A percentile compares a stretch with the other conserved stretches of the same genome.
Conservation (phyloP, 2,329 filamentous ascomycete species). For the Colletotrichum sp. region DNA sequence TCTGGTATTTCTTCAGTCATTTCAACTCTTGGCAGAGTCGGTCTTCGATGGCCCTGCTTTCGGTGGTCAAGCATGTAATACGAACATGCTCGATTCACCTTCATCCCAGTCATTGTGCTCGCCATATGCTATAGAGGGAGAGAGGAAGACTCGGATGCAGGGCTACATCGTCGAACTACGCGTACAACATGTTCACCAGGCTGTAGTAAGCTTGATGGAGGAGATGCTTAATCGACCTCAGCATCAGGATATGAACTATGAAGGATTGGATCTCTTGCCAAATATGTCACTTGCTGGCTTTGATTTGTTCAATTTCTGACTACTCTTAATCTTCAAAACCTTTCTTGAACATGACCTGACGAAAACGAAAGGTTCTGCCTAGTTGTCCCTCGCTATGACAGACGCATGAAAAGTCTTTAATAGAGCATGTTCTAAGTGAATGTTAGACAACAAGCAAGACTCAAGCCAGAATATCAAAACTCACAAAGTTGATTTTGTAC, state of each 20-base stretch:
- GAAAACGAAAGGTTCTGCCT: too few relatives aligned
- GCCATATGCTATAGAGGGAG: not conserved
- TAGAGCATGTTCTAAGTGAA: not conserved
- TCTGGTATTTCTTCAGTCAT: not conserved
- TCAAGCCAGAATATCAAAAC: not conserved
- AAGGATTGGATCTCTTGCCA: not conserved
- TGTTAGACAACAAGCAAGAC: not conserved
- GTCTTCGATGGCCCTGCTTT: not conserved
- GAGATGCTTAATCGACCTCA: not conserved
- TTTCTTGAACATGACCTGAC: too few relatives aligned
- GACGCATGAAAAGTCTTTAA: accelerated
- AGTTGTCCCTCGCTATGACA: accelerated
- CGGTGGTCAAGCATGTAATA: not conserved
- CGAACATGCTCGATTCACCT: not conserved
- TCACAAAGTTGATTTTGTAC: not conserved
- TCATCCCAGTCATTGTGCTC: not conserved
- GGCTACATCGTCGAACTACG: not conserved
- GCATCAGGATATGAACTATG: not conserved
- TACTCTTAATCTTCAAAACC: too few relatives aligned
- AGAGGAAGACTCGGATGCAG: not conserved
- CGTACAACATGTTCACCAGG: not conserved
- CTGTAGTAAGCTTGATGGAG: not conserved
- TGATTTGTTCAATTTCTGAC: not conserved
- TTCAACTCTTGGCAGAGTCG: not conserved
- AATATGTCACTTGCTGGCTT: not conserved